Evolutionary conservation across 306 rosid genomes (phyloP).

Genomic region (Pyrus pyrifolia): DNA sequence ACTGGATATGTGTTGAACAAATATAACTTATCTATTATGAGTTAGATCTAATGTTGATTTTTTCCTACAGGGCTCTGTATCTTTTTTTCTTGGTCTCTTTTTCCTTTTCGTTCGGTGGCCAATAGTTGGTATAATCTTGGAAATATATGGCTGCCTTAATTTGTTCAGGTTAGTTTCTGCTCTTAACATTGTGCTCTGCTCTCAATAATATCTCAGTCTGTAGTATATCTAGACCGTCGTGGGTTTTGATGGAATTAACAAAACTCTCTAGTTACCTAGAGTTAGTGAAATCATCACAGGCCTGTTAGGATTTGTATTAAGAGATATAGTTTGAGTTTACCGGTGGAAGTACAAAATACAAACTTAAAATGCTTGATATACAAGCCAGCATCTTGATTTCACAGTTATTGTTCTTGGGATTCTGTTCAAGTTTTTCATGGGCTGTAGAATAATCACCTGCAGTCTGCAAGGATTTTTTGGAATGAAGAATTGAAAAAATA

Average conservation of each 20-base stretch:
- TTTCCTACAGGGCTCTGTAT: background rate
- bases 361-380: background rate
- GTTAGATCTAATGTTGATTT: slow-evolving; percentile 7
- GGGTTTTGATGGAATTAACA: background rate
- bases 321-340: background rate
- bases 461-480: background rate
- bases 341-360: too few species aligned
- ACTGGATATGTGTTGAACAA: background rate
- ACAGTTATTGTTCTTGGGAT: background rate
- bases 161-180: slow-evolving; percentile 75
- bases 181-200: slow-evolving; percentile 15
- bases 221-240: background rate
- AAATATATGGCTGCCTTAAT: slow-evolving; percentile 61
- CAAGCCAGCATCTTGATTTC: background rate
- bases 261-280: background rate
- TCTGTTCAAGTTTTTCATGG: background rate
- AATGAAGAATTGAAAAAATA: background rate
- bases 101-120: slow-evolving; percentile 93
- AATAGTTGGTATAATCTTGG: slow-evolving; percentile 66
- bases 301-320: background rate
- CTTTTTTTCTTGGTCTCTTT: slow-evolving; percentile 85
- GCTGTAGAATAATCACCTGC: background rate
- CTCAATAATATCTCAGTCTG: background rate
- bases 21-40: background rate
- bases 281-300: background rate